phyloP scores from a whole-genome alignment of 169 alveolate species.

The Plasmodium relictum region DNA sequence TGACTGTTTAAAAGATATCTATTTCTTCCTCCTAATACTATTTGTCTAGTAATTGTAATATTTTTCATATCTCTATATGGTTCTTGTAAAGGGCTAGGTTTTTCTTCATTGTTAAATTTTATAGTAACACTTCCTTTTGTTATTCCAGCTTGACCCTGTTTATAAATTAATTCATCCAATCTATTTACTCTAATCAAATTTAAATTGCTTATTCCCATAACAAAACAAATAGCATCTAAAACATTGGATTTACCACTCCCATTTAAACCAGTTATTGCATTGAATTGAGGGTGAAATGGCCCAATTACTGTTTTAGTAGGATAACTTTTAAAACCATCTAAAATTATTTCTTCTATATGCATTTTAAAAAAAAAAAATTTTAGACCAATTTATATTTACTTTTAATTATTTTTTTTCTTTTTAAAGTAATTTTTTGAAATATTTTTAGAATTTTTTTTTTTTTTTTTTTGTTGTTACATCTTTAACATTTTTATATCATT shows the following conservation, averaged over 20 bases:
- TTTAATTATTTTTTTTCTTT: neutral
- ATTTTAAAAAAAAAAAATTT: slow-evolving; percentile 79
- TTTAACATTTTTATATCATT: too few relatives aligned
- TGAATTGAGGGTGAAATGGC: slow-evolving; percentile 97
- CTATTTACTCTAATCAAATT: slow-evolving; percentile 94
- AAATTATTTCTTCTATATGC: slow-evolving; percentile 95
- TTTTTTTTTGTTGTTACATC: too few relatives aligned
- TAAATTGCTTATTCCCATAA: slow-evolving; percentile 93
- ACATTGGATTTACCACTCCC: slow-evolving; percentile 99
- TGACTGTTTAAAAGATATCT: slow-evolving; percentile 97
- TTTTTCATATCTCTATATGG: slow-evolving; percentile 90
- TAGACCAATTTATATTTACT: neutral
- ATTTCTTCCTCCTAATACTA: slow-evolving; percentile 95
- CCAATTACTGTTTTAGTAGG: slow-evolving; percentile 93
- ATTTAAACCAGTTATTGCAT: slow-evolving; percentile 99
- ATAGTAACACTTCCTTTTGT: slow-evolving; percentile 98
- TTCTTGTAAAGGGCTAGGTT: slow-evolving; percentile 87
- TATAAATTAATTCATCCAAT: slow-evolving; percentile 97
- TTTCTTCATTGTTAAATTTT: slow-evolving; percentile 93
- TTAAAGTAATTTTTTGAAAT: neutral
- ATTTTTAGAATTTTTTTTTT: too few relatives aligned
- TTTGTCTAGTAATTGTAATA: slow-evolving; percentile 94
- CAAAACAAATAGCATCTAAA: slow-evolving; percentile 98
- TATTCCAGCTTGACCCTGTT: slow-evolving; percentile 99
- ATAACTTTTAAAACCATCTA: slow-evolving; percentile 98